These are phyloP conservation scores for Podospora anserina DNA, from an alignment of 495 filamentous ascomycete species.

Conservation along the genomic window DNA sequence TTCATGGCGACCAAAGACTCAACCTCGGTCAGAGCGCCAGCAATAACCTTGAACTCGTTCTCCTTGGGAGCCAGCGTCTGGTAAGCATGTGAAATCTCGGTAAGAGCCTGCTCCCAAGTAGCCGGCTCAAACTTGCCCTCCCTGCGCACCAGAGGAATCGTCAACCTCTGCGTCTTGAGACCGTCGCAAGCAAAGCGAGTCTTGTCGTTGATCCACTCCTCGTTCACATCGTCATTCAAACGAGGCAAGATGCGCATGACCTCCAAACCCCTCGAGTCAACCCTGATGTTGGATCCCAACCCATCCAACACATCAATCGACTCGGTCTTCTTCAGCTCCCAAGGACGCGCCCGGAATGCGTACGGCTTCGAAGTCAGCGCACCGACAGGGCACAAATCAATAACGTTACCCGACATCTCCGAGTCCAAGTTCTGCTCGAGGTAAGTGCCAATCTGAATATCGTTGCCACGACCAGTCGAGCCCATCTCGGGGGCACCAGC, in stretches of 20 bases:
- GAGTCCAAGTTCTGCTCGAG: slow-evolving; percentile 86
- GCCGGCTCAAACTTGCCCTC: slow-evolving; percentile 85
- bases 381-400: slow-evolving; percentile 96
- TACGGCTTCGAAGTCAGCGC: slow-evolving; percentile 96
- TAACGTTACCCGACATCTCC: slow-evolving; percentile 94
- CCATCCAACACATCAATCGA: slow-evolving; percentile 92
- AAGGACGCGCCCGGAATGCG: slow-evolving; percentile 92
- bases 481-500: slow-evolving; percentile 94
- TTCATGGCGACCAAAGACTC: slow-evolving; percentile 96
- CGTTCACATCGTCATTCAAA: slow-evolving; percentile 95
- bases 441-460: slow-evolving; percentile 97
- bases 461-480: slow-evolving; percentile 89
- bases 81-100: slow-evolving; percentile 75
- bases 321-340: slow-evolving; percentile 91
- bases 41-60: slow-evolving; percentile 93
- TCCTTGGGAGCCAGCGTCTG: slow-evolving; percentile 71
- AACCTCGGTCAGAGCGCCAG: slow-evolving; percentile 83
- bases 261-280: slow-evolving; percentile 90
- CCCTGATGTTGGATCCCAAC: slow-evolving; percentile 87
- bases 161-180: slow-evolving; percentile 90
- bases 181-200: slow-evolving; percentile 95
- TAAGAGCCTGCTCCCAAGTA: slow-evolving; percentile 90
- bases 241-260: slow-evolving; percentile 92
- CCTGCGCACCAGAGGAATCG: slow-evolving; percentile 83
- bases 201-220: slow-evolving; percentile 99